Evolutionary conservation across 2,329 filamentous ascomycete genomes (phyloP), one percentile per base, ranked within the genome.

Genomic region (Pseudopyricularia javanii): DNA sequence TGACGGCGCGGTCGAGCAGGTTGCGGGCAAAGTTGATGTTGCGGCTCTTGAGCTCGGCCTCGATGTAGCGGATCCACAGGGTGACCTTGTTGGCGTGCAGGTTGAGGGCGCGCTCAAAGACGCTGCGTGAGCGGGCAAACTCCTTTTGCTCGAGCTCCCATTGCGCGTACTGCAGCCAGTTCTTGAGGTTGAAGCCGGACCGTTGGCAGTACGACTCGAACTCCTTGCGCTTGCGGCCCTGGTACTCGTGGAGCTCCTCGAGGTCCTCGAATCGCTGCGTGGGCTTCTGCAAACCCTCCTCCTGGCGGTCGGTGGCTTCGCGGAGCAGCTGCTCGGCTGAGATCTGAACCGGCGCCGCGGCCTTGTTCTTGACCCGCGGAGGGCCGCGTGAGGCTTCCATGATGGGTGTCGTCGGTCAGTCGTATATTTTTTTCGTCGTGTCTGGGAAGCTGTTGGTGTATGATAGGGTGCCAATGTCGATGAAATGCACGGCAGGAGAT

Each of bases 101-200:
- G 67, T 98, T 93, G 60, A 98, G 77, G 50, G 91, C 91, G 60
- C 93, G 82, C 73, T 98, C 93, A 62, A 97, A 98, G 63, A 98
- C 84, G 50, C 87, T 94, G 43, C 93, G 79, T 30, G 93, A 93
- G 53, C 93, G 86, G 53, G 86, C 83, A 69, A 88, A 96, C 72
- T 98, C 93, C 70, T 97, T 97, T 71, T 98, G 93, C 67, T 98
- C 91, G 56, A 97, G 78, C 73, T 98, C 93, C 88, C 91, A 98
- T 61, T 88, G 82, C 53, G 93, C 91, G 75, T 98, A 98, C 63
- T 91, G 87, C 78, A 93, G 89, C 93, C 93, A 98, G 70, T 97
- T 97, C 75, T 95, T 95, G 78, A 97, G 90, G 64, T 94, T 95
- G 66, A 96, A 79, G 63, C 91, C 75, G 66, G 97, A 97, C 58